phyloP scores from a whole-genome alignment of 768 basidiomycete genomes.

The Pluteus cervinus region DNA sequence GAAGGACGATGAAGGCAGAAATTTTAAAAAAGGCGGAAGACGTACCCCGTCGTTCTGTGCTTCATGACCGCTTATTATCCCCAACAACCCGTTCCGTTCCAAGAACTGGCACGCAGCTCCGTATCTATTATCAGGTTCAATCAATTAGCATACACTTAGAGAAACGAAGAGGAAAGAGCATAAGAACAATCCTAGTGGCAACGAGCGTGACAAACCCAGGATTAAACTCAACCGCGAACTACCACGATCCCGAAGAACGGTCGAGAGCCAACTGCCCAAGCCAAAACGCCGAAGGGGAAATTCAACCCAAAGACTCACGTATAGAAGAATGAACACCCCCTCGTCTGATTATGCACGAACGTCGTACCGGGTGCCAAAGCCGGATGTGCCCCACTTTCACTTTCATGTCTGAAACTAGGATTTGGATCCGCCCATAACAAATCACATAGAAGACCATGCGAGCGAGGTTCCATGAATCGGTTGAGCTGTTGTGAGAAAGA shows the following conservation, averaged over 20 bases:
- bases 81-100: constrained; percentile 81
- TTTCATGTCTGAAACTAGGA: constrained; percentile 80
- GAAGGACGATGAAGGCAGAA: too few relatives aligned
- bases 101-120: constrained; percentile 92
- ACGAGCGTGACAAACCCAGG: too few relatives aligned
- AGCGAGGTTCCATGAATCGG: constrained; percentile 90
- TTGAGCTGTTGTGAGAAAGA: constrained; percentile 52
- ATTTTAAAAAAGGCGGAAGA: constrained; percentile 5
- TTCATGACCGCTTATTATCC: constrained; percentile 93
- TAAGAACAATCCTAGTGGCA: too few relatives aligned
- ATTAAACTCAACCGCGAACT: too few relatives aligned
- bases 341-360: constrained; percentile 74
- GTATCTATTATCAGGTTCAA: constrained; percentile 34
- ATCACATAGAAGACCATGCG: constrained; percentile 87
- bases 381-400: constrained; percentile 41
- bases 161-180: too few relatives aligned
- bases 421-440: constrained; percentile 95
- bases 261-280: not conserved
- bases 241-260: too few relatives aligned
- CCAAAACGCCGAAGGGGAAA: constrained; percentile 1
- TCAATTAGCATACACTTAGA: not conserved
- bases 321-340: constrained; percentile 89
- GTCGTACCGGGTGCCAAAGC: constrained; percentile 48
- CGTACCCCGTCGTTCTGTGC: constrained; percentile 92
- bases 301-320: constrained; percentile 54